phyloP scores from a whole-genome alignment of 2,329 filamentous ascomycete species.

The Aspergillus versicolor region DNA sequence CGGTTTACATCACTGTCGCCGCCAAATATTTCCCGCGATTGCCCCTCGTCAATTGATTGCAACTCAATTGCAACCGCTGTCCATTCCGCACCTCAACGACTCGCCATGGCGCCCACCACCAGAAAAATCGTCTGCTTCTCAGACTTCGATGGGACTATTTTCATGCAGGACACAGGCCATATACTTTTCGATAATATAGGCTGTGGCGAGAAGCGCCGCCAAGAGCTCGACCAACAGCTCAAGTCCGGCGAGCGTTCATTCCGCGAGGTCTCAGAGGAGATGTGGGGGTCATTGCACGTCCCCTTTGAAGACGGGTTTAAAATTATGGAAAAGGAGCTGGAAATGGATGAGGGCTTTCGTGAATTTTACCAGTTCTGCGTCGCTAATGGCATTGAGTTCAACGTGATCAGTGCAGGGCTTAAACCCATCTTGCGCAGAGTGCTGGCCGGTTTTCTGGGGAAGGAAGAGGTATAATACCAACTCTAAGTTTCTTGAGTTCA shows the following conservation, averaged over 20 bases:
- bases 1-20: no score
- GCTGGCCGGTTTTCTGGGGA: slow-evolving; percentile 64
- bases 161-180: slow-evolving; percentile 70
- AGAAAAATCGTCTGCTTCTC: slow-evolving; percentile 49
- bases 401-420: slow-evolving; percentile 67
- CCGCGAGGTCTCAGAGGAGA: slow-evolving; percentile 69
- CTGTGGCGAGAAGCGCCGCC: slow-evolving; percentile 57
- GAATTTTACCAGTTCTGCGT: slow-evolving; percentile 66
- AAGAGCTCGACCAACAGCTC: slow-evolving; percentile 63
- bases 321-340: slow-evolving; percentile 60
- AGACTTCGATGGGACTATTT: slow-evolving; percentile 71
- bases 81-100: neutral
- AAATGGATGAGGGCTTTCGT: slow-evolving; percentile 64
- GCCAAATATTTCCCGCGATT: no score
- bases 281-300: slow-evolving; percentile 67
- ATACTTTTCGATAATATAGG: slow-evolving; percentile 67
- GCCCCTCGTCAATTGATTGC: no score
- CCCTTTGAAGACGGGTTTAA: slow-evolving; percentile 68
- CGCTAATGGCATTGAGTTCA: slow-evolving; percentile 64
- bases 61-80: no score
- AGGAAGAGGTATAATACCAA: slow-evolving; percentile 47
- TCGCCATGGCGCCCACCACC: slow-evolving; percentile 21
- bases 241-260: slow-evolving; percentile 65
- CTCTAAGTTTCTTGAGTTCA: no score
- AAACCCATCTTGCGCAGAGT: slow-evolving; percentile 64